Conservation (phyloP, 495 filamentous ascomycete species). For the Chaetomium tenue region DNA sequence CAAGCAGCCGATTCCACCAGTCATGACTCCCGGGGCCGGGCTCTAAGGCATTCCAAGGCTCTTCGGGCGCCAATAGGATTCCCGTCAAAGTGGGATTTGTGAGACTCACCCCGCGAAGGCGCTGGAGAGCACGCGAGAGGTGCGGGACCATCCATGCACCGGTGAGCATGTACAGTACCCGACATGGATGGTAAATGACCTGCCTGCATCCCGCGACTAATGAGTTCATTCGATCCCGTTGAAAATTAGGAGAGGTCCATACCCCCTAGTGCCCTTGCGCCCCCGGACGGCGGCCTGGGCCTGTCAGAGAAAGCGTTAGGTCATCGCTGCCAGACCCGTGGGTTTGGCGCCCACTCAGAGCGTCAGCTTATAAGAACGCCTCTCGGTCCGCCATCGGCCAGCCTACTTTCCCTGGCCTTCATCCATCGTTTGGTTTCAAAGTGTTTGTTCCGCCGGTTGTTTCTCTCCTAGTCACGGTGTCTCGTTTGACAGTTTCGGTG, state of each 20-base stretch:
- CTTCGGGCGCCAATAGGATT: slow-evolving; percentile 31
- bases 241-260: slow-evolving; percentile 11
- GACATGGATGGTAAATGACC: slow-evolving; percentile 13
- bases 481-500: slow-evolving; percentile 15
- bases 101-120: slow-evolving; percentile 27
- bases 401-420: slow-evolving; percentile 1
- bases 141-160: slow-evolving; percentile 15
- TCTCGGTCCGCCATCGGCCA: slow-evolving; percentile 27
- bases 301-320: slow-evolving; percentile 35
- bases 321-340: slow-evolving; percentile 32
- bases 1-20: slow-evolving; percentile 23
- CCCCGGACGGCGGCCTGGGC: slow-evolving; percentile 30
- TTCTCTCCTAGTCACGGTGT: neutral
- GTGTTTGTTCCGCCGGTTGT: neutral
- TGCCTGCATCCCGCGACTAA: neutral
- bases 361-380: slow-evolving; percentile 29
- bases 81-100: slow-evolving; percentile 26
- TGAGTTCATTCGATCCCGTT: slow-evolving; percentile 5
- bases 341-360: slow-evolving; percentile 24
- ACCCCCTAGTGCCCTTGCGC: neutral
- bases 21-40: slow-evolving; percentile 26
- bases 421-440: slow-evolving; percentile 13
- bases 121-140: neutral
- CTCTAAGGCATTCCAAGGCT: slow-evolving; percentile 15
- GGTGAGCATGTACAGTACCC: slow-evolving; percentile 13